Evolutionary conservation across 75 land plant species (phyloP), one percentile per base, ranked within the genome.

Genomic region (Cupressus sempervirens): DNA sequence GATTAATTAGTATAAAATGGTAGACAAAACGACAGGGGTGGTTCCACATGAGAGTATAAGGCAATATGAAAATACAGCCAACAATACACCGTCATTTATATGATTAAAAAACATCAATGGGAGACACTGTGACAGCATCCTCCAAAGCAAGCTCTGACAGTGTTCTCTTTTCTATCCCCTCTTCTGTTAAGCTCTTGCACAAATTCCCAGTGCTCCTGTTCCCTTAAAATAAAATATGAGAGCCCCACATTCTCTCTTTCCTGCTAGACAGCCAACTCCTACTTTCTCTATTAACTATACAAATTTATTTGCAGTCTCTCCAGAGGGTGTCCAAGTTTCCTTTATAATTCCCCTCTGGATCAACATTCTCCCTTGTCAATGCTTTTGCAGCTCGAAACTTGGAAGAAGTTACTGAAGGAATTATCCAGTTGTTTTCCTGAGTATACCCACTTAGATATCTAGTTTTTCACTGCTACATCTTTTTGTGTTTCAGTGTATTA

Each of bases 51-150:
- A 72, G 32, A 30, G 74, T 72, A 32, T 72, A 32, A 72, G 32
- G 15, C 74, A 72, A 72, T 72, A 72, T 72, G 14, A 72, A 30
- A 72, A 72, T 72, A 12, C 74, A 11, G 14, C 35, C 67, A 62
- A 62, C 67, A 62, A 6, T 8, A 62, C 67, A 26, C 67, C 67
- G 67, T 26, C 67, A 62, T 62, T 62, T 62, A 62, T 62, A 62
- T 23, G 6, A 23, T 62, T 23, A 6, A 62, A 23, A 62, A 62
- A 56, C 23, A 62, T 20, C 67, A 72, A 72, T 72, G 74, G 74
- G 74, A 72, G 74, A 72, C 74, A 72, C 15, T 23, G 74, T 72
- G 74, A 72, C 36, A 72, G 74, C 74, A 72, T 72, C 74, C 15
- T 72, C 74, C 74, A 72, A 72, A 72, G 74, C 74, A 32, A 72